Base-by-base conservation (phyloP, 1,284 basidiomycete genomes). In the Rugosomyces carneus region DNA sequence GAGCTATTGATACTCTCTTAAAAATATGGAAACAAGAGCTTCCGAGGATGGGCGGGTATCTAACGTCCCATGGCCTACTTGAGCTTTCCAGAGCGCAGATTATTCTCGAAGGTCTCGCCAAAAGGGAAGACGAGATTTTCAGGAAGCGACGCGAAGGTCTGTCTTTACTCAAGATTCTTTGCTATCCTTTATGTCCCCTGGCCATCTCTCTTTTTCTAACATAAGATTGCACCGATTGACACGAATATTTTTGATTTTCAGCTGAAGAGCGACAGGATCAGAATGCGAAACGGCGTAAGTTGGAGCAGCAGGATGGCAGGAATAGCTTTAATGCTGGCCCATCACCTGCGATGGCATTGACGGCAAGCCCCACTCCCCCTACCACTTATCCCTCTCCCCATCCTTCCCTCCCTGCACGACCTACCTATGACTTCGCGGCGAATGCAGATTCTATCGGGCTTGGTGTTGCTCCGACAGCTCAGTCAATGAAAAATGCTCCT, bases 71-170 rank as follows among this genome's bases (percentile, higher is more conserved):
- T 66, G 96, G 96, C 51, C 79, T 81, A 57, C 80, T 98, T 65
- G 87, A 95, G 64, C 73, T 98, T 50, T 72, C 76, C 31, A 77
- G 93, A 63, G 90, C 87, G 37, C 89, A 97, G 70, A 82, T 96
- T 61, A 97, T 99, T 61, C 79, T 99, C 64, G 91, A 96, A 62
- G 94, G 93, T 52, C 75, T 99, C 49, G 93, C 94, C 7, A 78
- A 77, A 62, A 76, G 87, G 61, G 96, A 99, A 71, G 93, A 96
- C 69, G 92, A 93, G 36, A 99, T 99, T 57, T 99, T 99, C 70
- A 78, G 86, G 62, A 80, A 80, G 62, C 78, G 95, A 60, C 89
- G 89, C 68, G 92, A 98, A 80, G 78, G 91, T 92, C 66, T 69
- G 84, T 77, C 57, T 55, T 39, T 29, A 40, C 75, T 54, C 49